Percentiles rank a stretch among this genome's conserved stretches.
These are phyloP conservation scores for Globisporangium radiosum DNA, from an alignment of 352 stramenopile species.

Conservation along the genomic window DNA sequence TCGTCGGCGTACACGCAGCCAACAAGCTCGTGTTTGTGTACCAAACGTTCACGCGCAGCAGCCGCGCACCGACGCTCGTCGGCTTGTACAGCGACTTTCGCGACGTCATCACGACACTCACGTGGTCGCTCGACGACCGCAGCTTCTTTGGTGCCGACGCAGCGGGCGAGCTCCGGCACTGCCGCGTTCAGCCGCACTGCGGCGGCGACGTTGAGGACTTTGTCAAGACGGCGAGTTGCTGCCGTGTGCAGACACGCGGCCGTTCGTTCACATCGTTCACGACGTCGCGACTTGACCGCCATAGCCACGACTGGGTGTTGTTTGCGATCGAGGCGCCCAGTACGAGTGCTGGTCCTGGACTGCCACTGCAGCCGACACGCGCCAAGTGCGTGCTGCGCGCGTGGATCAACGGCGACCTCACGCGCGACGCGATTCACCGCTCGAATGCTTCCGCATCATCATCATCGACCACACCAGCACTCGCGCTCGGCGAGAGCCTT, in stretches of 20 bases:
- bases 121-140: slow-evolving; percentile 42
- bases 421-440: slow-evolving; percentile 27
- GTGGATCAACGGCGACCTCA: slow-evolving; percentile 50
- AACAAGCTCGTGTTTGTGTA: slow-evolving; percentile 51
- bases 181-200: slow-evolving; percentile 22
- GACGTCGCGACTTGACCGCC: slow-evolving; percentile 23
- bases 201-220: slow-evolving; percentile 42
- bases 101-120: slow-evolving; percentile 27
- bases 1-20: slow-evolving; percentile 31
- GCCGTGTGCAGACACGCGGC: slow-evolving; percentile 16
- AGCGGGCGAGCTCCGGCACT: slow-evolving; percentile 31
- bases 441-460: background rate
- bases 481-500: slow-evolving; percentile 15
- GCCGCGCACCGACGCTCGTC: slow-evolving; percentile 46
- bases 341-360: background rate
- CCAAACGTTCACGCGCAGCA: slow-evolving; percentile 24
- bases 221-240: slow-evolving; percentile 18
- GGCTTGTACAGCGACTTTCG: slow-evolving; percentile 38
- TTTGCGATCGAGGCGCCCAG: slow-evolving; percentile 36
- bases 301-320: slow-evolving; percentile 50
- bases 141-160: slow-evolving; percentile 40
- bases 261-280: slow-evolving; percentile 22
- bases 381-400: slow-evolving; percentile 25
- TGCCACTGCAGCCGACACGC: background rate
- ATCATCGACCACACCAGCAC: background rate